Conservation (phyloP, 1,284 basidiomycete genomes). For the Sporisorium iseilematis-ciliati region DNA sequence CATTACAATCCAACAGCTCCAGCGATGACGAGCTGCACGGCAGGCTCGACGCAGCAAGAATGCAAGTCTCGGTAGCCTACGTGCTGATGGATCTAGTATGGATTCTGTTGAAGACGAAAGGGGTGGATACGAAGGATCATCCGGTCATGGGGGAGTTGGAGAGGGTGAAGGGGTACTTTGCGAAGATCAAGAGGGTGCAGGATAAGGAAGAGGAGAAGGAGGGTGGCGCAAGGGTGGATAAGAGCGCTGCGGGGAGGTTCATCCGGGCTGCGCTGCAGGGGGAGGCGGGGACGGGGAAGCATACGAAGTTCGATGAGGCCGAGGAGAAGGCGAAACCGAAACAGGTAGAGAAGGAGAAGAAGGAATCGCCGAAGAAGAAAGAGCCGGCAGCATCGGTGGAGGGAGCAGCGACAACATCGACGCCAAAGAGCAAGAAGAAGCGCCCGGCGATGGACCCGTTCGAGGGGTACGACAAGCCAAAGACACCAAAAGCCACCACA, state of each 20-base stretch:
- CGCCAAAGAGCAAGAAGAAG: constrained; percentile 37
- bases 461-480: constrained; percentile 50
- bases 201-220: constrained; percentile 27
- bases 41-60: constrained; percentile 52
- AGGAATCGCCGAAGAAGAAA: constrained; percentile 7
- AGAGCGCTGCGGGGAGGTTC: constrained; percentile 48
- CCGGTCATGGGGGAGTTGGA: constrained; percentile 58
- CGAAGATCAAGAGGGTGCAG: constrained; percentile 55
- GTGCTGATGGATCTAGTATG: constrained; percentile 60
- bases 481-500: constrained; percentile 26
- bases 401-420: neutral
- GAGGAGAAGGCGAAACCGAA: constrained; percentile 15
- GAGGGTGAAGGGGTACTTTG: constrained; percentile 59
- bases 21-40: constrained; percentile 46
- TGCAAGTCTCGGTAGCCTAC: constrained; percentile 56
- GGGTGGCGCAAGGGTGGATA: constrained; percentile 32
- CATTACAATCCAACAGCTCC: constrained; percentile 30
- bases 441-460: constrained; percentile 50
- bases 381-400: neutral
- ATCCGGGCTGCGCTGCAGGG: constrained; percentile 48
- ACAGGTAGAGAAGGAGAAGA: constrained; percentile 2
- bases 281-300: constrained; percentile 26
- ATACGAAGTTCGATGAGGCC: constrained; percentile 47
- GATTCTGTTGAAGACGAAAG: constrained; percentile 60
- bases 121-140: constrained; percentile 51